Conservation (phyloP, 768 basidiomycete genomes). For the Epithele typhae region DNA sequence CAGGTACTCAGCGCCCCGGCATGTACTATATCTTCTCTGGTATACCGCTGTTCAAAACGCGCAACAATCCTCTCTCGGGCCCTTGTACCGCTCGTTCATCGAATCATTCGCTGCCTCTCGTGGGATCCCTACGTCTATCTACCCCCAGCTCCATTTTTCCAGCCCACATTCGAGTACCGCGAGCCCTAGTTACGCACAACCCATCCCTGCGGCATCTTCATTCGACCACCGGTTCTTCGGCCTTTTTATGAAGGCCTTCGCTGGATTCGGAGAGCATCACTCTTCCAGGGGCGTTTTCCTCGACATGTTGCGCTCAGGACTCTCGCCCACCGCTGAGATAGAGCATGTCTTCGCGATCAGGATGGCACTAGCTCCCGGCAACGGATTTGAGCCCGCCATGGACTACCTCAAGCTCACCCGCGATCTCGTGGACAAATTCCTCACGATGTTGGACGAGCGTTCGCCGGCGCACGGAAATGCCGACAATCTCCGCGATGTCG, state of each 20-base stretch:
- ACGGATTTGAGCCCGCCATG: no score
- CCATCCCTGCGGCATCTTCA: slow-evolving; percentile 4
- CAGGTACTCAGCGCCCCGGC: neutral
- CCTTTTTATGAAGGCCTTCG: slow-evolving; percentile 46
- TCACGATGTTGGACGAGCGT: no score
- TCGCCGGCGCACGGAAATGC: no score
- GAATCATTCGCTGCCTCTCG: slow-evolving; percentile 1
- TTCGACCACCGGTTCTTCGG: slow-evolving; percentile 43
- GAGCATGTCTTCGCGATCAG: no score
- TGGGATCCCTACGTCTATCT: neutral
- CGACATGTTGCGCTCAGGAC: slow-evolving; percentile 48
- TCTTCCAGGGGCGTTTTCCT: slow-evolving; percentile 19
- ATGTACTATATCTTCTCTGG: slow-evolving; percentile 1
- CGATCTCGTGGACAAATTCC: no score
- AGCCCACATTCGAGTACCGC: neutral
- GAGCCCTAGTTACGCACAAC: neutral
- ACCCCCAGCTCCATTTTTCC: neutral
- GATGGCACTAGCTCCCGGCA: no score
- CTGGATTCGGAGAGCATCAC: slow-evolving; percentile 3
- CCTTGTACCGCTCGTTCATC: slow-evolving; percentile 1
- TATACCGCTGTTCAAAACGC: neutral
- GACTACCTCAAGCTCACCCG: no score
- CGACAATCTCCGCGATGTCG: no score
- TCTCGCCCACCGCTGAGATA: slow-evolving; percentile 31
- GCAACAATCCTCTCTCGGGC: neutral